Base-by-base conservation (phyloP, 306 rosid species). In the Castanea sativa region DNA sequence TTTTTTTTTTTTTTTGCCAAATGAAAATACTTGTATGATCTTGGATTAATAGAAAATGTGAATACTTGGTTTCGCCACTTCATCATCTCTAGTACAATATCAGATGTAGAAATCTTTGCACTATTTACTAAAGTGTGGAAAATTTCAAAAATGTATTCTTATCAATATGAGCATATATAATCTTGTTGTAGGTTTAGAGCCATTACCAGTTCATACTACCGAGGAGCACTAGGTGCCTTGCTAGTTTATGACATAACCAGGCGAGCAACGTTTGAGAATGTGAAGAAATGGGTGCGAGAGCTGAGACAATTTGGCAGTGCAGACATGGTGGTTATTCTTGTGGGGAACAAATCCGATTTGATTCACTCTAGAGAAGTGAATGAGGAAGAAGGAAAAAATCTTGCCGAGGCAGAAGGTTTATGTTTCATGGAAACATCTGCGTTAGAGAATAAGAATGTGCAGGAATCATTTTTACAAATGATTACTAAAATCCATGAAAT, bases 361-460 rank as follows among this genome's bases (percentile, higher is more conserved):
- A 73, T 76, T 5, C 81, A 88, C 9, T 90, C 94, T 23, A 87
- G 99, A 55, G 87, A 92, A 78, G 98, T 95, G 0, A 78, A 77
- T 16, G 86, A 84, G 45, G 94, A 92, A 84, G 98, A 95, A 71
- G 99, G 96, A 2, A 82, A 57, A 49, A 59, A 0, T 19, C 75
- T 87, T 56, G 97, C 99, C 5, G 97, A 95, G 80, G 73, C 13
- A 15, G 93, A 92, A 79, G 81, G 91, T 7, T 53, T 93, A 18
- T 91, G 86, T 76, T 95, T 95, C 86, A 91, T 92, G 98, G 99
- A 95, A 80, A 95, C 99, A 4, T 95, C 99, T 2, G 99, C 99
- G 6, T 38, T 90, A 43, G 92, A 95, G 71, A 91, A 92, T 77
- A 55, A 86, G 19, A 92, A 95, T 27, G 99, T 95, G 20, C 98